Evolutionary conservation across 805 yeast species (phyloP), one percentile per base, ranked within the genome.

Genomic region (Saccharomycopsis selenospora): DNA sequence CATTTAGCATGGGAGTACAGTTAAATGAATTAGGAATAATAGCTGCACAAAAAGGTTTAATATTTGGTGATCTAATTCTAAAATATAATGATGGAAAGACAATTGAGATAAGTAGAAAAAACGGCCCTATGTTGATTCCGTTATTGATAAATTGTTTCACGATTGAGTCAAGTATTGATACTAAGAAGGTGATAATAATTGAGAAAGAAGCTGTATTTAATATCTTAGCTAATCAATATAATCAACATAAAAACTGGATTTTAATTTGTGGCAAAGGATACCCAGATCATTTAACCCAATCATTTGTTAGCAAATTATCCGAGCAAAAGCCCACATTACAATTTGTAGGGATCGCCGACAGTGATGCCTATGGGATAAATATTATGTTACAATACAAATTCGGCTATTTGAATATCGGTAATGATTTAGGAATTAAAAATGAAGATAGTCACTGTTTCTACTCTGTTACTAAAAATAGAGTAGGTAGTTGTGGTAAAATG

Each of bases 221-320:
- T 25, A 29, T 72, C 18, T 47, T 61, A 4, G 50, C 46, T 5
- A 33, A 50, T 17, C 18, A 33, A 3, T 56, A 60, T 20, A 48
- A 50, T 7, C 18, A 41, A 10, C 50, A 54, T 13, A 51, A 55
- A 27, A 47, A 54, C 6, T 47, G 66, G 13, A 52, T 76, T 1
- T 17, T 77, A 0, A 60, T 83, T 6, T 81, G 88, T 0, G 88
- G 85, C 0, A 82, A 80, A 57, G 91, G 91, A 0, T 81, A 71
- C 54, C 87, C 90, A 0, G 90, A 84, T 60, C 58, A 65, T 17
- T 57, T 77, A 13, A 80, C 88, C 0, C 67, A 69, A 47, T 49
- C 53, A 10, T 78, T 81, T 54, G 56, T 77, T 0, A 48, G 59
- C 3, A 52, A 47, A 42, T 47, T 75, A 25, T 42, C 60, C 10